Evolutionary conservation across 306 rosid species (phyloP), one percentile per base, ranked within the genome.

Genomic region (Erythrophleum fordii): DNA sequence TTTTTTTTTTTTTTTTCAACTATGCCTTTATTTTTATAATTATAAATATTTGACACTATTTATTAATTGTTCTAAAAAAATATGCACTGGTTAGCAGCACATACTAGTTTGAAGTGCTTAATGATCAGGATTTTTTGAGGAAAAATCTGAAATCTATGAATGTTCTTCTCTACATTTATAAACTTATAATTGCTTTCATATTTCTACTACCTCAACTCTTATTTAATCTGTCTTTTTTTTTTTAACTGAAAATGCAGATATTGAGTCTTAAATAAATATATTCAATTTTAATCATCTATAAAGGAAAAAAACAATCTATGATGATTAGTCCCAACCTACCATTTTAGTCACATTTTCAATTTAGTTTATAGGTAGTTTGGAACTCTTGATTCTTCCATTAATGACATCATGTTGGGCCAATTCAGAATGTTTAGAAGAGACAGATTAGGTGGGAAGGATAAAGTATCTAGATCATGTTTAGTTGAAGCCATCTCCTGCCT

Each of bases 111-210:
- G 18, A 25, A 11, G 6, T 11, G 6, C 44, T 31, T 34, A 62
- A 29, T 1, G 23, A 16, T 62, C 9, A 62, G 22, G 45, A 62
- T 16, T 14, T 62, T 62, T 34, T 23, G 46, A 34, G 70, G 70
- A 65, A 31, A 11, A 61, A 65, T 8, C 5, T 34, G 13, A 16
- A 34, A 35, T 37, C 48, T 37, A 59, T 8, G 26, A n/a, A 5
- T 52, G 17, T 52, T 72, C 34, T 5, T 52, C 55, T 80, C 80
- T 76, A 46, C 64, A 77, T 37, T 45, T 53, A 66, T 76, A 20
- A 17, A 58, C 31, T 65, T 72, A 11, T 28, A 45, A 45, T 76
- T 13, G 10, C 34, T 13, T 39, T 49, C 34, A 14, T 45, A 60
- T 12, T 26, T 44, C 22, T 44, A 17, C 9, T 58, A 20, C 29